phyloP scores from a whole-genome alignment of 805 yeast genomes.

The Naumovozyma baii region DNA sequence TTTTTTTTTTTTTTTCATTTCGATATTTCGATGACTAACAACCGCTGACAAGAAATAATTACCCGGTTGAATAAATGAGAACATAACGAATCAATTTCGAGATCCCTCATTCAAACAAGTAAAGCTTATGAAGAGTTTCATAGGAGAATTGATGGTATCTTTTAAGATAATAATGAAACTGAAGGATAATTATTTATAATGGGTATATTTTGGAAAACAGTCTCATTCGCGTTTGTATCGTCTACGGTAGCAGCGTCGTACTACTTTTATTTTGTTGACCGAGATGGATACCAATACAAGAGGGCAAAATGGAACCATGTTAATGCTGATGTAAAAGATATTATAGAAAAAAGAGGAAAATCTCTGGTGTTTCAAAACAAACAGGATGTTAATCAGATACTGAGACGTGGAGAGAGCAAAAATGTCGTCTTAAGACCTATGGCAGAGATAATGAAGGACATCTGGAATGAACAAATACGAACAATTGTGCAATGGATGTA shows the following conservation, averaged over 20 bases:
- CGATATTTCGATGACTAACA: not conserved
- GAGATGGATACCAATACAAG: slow-evolving; percentile 19
- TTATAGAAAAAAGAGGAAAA: slow-evolving; percentile 17
- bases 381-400: not conserved
- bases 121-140: too few relatives aligned
- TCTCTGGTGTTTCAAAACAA: slow-evolving; percentile 6
- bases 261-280: slow-evolving; percentile 17
- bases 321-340: slow-evolving; percentile 15
- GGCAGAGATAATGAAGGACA: slow-evolving; percentile 23
- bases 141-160: too few relatives aligned
- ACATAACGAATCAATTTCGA: not conserved
- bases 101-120: too few relatives aligned
- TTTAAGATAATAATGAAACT: too few relatives aligned
- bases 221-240: slow-evolving; percentile 13
- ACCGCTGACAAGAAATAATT: not conserved
- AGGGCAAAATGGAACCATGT: slow-evolving; percentile 16
- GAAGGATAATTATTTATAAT: slow-evolving; percentile 4
- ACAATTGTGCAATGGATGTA: slow-evolving; percentile 20
- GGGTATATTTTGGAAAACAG: slow-evolving; percentile 18
- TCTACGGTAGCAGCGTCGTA: slow-evolving; percentile 17
- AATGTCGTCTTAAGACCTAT: slow-evolving; percentile 15
- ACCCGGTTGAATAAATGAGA: not conserved
- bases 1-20: too few relatives aligned
- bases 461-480: slow-evolving; percentile 26
- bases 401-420: slow-evolving; percentile 2